These are phyloP conservation scores for Ophiocordyceps unilateralis DNA, from an alignment of 2,329 filamentous ascomycete species.

Conservation along the genomic window DNA sequence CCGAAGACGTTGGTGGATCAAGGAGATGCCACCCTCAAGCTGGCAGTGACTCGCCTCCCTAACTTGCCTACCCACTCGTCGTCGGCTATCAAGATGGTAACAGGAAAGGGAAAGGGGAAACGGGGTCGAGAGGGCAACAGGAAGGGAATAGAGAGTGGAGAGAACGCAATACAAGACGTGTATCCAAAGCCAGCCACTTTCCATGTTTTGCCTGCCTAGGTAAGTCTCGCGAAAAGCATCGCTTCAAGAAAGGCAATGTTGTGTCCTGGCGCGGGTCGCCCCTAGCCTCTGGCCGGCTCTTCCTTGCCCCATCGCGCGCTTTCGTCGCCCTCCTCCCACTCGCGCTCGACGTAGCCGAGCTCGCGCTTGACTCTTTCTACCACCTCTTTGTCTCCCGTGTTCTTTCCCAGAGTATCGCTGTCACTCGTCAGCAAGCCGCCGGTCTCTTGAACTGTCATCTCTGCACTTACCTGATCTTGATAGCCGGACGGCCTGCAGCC, in stretches of 20 bases:
- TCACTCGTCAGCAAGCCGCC: conserved; percentile 4
- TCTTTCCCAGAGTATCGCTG: conserved; percentile 76
- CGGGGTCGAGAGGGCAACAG: neutral
- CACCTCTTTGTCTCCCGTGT: conserved; percentile 69
- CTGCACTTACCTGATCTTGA: conserved; percentile 56
- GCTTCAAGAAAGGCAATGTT: neutral
- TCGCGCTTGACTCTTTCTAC: conserved; percentile 71
- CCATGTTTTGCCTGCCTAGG: neutral
- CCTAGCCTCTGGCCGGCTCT: conserved; percentile 5
- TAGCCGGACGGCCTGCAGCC: conserved; percentile 60
- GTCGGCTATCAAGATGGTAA: neutral
- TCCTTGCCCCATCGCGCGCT: conserved; percentile 60
- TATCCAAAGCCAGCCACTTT: neutral
- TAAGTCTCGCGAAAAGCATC: neutral
- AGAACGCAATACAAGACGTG: neutral
- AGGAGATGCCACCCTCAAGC: neutral
- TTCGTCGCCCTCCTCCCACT: conserved; percentile 75
- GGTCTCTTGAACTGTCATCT: neutral
- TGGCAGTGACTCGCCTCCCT: neutral
- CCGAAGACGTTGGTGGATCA: too few relatives aligned
- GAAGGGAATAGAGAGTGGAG: neutral
- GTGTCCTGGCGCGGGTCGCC: conserved; percentile 6
- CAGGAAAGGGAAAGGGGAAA: too few relatives aligned
- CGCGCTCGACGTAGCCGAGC: conserved; percentile 71
- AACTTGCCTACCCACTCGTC: neutral